phyloP scores from a whole-genome alignment of 1,139 yeast genomes.

The Hanseniaspora gamundiae region DNA sequence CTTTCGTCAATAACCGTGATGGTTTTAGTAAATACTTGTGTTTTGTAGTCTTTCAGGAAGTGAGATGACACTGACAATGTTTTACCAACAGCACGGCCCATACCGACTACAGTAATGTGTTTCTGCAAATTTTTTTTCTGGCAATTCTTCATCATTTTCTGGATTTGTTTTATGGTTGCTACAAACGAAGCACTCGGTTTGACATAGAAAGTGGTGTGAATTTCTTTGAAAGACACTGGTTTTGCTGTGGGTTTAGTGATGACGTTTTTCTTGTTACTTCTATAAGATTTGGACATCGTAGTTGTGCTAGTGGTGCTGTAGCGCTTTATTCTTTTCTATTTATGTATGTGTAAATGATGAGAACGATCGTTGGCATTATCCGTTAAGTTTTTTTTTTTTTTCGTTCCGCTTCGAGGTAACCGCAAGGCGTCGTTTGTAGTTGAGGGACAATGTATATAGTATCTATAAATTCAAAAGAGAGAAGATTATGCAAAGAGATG shows the following conservation, averaged over 20 bases:
- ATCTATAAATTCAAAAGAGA: background rate
- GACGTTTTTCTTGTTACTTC: slow-evolving; percentile 4
- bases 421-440: too few relatives aligned
- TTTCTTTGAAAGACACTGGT: slow-evolving; percentile 16
- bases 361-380: too few relatives aligned
- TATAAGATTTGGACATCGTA: background rate
- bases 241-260: slow-evolving; percentile 20
- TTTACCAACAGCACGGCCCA: slow-evolving; percentile 55
- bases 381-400: too few relatives aligned
- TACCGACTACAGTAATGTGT: slow-evolving; percentile 45
- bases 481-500: background rate
- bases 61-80: slow-evolving; percentile 40
- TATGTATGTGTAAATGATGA: background rate
- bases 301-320: background rate
- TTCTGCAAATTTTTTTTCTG: slow-evolving; percentile 28
- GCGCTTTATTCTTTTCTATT: background rate
- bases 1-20: slow-evolving; percentile 52
- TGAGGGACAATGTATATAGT: too few relatives aligned
- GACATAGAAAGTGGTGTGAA: slow-evolving; percentile 40
- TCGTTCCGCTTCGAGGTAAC: too few relatives aligned
- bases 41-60: slow-evolving; percentile 35
- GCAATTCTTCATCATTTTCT: slow-evolving; percentile 31
- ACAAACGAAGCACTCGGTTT: slow-evolving; percentile 50
- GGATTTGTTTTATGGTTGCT: slow-evolving; percentile 47
- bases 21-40: slow-evolving; percentile 46